phyloP scores from a whole-genome alignment of 2,329 filamentous ascomycete species.

The Podosphaera leucotricha region DNA sequence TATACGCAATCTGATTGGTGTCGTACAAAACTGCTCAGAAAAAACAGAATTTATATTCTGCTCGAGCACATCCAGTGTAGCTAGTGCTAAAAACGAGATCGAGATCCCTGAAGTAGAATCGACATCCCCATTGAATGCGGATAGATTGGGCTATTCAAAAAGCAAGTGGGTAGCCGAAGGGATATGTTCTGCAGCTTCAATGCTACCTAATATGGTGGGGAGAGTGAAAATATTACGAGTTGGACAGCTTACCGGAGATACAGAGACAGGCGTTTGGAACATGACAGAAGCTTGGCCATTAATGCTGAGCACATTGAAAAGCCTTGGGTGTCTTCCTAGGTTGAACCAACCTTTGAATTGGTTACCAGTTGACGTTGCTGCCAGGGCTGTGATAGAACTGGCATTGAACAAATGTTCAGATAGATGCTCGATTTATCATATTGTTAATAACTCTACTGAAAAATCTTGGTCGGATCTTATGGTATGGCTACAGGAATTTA shows the following conservation, averaged over 20 bases:
- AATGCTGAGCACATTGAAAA: slow-evolving; percentile 20
- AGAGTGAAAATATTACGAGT: slow-evolving; percentile 5
- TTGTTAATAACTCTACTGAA: neutral
- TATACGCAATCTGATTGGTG: slow-evolving; percentile 20
- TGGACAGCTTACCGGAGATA: slow-evolving; percentile 24
- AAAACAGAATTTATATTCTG: slow-evolving; percentile 22
- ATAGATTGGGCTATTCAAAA: slow-evolving; percentile 27
- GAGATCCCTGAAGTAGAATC: slow-evolving; percentile 21
- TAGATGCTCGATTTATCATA: neutral
- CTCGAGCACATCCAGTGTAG: slow-evolving; percentile 25
- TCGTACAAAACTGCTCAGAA: neutral
- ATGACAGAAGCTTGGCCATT: slow-evolving; percentile 24
- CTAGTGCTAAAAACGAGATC: slow-evolving; percentile 9
- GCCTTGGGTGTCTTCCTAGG: slow-evolving; percentile 19
- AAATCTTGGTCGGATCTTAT: neutral
- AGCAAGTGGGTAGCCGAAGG: slow-evolving; percentile 35
- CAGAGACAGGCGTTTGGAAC: slow-evolving; percentile 23
- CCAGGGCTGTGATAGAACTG: slow-evolving; percentile 11
- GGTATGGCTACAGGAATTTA: neutral
- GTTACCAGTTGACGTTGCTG: slow-evolving; percentile 24
- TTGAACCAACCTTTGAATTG: slow-evolving; percentile 20
- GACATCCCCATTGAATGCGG: slow-evolving; percentile 20
- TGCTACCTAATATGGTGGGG: slow-evolving; percentile 2
- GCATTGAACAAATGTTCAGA: neutral
- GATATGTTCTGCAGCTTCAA: slow-evolving; percentile 22